Conservation (phyloP, 129 eudicot genomes). For the Oenanthe sinensis region DNA sequence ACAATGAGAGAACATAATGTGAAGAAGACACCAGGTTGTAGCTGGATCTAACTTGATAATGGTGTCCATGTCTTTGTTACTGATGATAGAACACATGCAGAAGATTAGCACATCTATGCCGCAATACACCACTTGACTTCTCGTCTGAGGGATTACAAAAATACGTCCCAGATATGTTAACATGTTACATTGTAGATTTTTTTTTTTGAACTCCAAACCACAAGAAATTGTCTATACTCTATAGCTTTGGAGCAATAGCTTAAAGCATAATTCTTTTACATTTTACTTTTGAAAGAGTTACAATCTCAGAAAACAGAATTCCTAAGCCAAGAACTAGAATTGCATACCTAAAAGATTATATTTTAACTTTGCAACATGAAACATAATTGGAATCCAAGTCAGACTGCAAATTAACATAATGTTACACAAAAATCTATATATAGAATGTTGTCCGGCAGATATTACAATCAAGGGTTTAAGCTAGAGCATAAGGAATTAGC, state of each 20-base stretch:
- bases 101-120: constrained; percentile 34
- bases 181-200: neutral
- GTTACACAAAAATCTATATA: neutral
- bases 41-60: constrained; percentile 67
- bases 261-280: neutral
- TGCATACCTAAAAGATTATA: neutral
- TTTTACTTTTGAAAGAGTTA: neutral
- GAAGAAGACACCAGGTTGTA: constrained; percentile 69
- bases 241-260: neutral
- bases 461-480: neutral
- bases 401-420: neutral
- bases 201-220: neutral
- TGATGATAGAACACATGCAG: constrained; percentile 42
- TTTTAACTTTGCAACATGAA: neutral
- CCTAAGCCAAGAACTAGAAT: neutral
- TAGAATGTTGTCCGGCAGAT: neutral
- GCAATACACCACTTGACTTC: constrained; percentile 37
- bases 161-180: constrained; percentile 17
- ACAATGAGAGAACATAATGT: constrained; percentile 63
- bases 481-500: neutral
- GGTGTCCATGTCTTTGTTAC: constrained; percentile 53
- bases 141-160: constrained; percentile 32
- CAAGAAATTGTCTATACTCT: neutral
- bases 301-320: neutral
- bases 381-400: neutral